These are phyloP conservation scores for Wickerhamomyces rabaulensis DNA, from an alignment of 805 yeast species.

Conservation along the genomic window DNA sequence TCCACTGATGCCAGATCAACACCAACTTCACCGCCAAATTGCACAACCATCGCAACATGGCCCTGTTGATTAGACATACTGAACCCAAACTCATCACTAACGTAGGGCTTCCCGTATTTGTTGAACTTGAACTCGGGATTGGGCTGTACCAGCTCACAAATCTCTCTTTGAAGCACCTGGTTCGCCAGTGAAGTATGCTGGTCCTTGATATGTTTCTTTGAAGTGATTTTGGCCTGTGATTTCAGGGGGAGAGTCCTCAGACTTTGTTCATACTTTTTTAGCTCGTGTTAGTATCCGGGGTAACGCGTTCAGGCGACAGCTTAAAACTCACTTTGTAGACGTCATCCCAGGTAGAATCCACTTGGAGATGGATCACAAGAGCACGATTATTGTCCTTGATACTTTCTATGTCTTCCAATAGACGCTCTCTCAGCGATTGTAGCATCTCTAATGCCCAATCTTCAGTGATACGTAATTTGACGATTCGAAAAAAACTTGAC, in stretches of 20 bases:
- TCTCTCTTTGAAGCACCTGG: slow-evolving; percentile 40
- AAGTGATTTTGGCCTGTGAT: neutral
- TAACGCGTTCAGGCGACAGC: neutral
- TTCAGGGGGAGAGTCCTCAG: neutral
- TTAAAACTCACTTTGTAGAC: neutral
- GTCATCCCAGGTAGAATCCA: neutral
- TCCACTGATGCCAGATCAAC: slow-evolving; percentile 40
- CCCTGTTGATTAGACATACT: slow-evolving; percentile 58
- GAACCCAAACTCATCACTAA: slow-evolving; percentile 35
- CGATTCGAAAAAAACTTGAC: no score
- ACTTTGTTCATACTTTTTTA: neutral
- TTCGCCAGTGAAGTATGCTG: slow-evolving; percentile 37
- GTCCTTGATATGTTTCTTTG: slow-evolving; percentile 14
- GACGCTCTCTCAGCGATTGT: neutral
- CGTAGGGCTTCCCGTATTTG: slow-evolving; percentile 53
- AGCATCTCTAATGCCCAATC: neutral
- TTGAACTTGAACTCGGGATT: slow-evolving; percentile 27
- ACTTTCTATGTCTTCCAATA: neutral
- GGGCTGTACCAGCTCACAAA: slow-evolving; percentile 18
- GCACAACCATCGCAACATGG: slow-evolving; percentile 40
- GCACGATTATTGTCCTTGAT: neutral
- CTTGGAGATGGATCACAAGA: neutral
- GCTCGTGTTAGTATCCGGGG: neutral
- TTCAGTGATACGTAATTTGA: neutral
- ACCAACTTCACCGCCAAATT: slow-evolving; percentile 30